These are phyloP conservation scores for Phyllosticta citribraziliensis DNA, from an alignment of 2,329 filamentous ascomycete genomes.

Conservation along the genomic window DNA sequence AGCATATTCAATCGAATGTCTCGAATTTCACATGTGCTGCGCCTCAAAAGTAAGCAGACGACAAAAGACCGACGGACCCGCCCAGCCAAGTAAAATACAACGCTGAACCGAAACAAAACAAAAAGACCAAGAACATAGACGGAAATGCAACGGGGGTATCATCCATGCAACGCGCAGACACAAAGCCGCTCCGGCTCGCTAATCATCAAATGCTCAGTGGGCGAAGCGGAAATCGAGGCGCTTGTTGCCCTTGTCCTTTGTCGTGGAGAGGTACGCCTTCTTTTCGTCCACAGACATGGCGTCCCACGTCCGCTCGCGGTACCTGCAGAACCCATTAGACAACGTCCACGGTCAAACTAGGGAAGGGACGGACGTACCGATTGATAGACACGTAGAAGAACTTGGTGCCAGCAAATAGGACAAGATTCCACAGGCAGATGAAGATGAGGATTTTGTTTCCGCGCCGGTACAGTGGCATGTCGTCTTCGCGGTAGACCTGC, in stretches of 20 bases:
- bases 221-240: conserved; percentile 30
- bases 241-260: conserved; percentile 30
- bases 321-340: conserved; percentile 14
- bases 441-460: conserved; percentile 45
- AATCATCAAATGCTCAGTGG: not conserved
- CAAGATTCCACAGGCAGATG: conserved; percentile 38
- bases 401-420: conserved; percentile 40
- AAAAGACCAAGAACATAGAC: not conserved
- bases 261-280: conserved; percentile 37
- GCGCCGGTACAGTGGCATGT: conserved; percentile 43
- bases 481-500: conserved; percentile 42
- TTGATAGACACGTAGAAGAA: conserved; percentile 42
- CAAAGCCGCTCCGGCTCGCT: not conserved
- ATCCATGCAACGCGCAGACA: not conserved
- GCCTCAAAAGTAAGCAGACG: too few relatives aligned
- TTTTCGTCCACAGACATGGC: conserved; percentile 40
- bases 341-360: conserved; percentile 12
- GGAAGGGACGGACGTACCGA: conserved; percentile 16
- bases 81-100: too few relatives aligned
- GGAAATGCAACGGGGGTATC: conserved; percentile 1
- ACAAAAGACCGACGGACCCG: too few relatives aligned
- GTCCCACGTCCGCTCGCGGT: conserved; percentile 38
- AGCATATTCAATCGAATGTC: too few relatives aligned
- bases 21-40: too few relatives aligned
- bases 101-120: not conserved